Percentiles rank a stretch among this genome's conserved stretches.
phyloP scores from a whole-genome alignment of 305 asterid species.

The Solanum hybrid region DNA sequence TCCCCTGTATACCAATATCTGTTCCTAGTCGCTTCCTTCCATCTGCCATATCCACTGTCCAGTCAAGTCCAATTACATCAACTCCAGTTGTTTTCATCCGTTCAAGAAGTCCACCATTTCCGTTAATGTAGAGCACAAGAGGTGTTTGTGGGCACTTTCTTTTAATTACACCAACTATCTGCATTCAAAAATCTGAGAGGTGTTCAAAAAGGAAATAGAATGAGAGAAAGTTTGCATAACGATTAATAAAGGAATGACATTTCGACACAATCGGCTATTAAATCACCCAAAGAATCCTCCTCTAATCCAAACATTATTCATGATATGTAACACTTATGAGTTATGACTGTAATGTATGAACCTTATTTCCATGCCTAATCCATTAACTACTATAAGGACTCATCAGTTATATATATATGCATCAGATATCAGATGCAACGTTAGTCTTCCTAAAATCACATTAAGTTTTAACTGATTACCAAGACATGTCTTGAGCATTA shows the following conservation, averaged over 20 bases:
- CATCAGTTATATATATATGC: not conserved
- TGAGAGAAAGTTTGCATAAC: not conserved
- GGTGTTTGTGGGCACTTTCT: constrained; percentile 74
- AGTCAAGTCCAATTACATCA: constrained; percentile 87
- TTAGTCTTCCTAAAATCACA: not conserved
- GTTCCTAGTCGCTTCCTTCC: constrained; percentile 74
- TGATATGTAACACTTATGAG: not conserved
- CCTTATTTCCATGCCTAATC: not conserved
- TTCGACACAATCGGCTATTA: not conserved
- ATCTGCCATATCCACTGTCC: constrained; percentile 88
- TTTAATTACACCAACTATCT: constrained; percentile 67
- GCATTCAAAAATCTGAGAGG: constrained; percentile 24
- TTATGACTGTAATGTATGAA: not conserved
- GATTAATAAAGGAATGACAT: not conserved
- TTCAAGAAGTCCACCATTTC: constrained; percentile 83
- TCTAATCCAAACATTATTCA: not conserved
- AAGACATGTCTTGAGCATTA: not conserved
- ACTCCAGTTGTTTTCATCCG: constrained; percentile 81
- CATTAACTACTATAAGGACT: not conserved
- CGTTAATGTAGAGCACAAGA: constrained; percentile 83
- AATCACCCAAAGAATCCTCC: not conserved
- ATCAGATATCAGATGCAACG: not conserved
- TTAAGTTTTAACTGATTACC: not conserved
- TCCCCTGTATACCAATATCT: constrained; percentile 75
- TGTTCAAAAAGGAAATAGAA: constrained; percentile 13